Percentiles rank a stretch among this genome's conserved stretches.
Evolutionary conservation across 2,329 filamentous ascomycete genomes (phyloP).

Genomic region (Xylariaceae sp.): DNA sequence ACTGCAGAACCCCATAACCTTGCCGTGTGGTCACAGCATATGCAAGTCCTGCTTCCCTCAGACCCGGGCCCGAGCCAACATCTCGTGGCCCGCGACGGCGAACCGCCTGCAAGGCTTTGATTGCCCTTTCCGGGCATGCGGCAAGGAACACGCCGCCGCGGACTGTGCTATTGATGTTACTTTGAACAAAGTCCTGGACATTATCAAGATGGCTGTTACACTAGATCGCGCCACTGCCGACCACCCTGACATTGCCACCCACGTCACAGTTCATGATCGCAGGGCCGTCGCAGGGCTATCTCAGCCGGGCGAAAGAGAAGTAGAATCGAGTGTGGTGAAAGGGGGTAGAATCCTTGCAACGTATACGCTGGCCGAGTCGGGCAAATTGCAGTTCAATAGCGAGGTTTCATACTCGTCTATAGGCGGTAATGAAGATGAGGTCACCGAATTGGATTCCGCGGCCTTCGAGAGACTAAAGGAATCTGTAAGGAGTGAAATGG

Average conservation of each 20-base stretch:
- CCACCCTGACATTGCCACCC: constrained; percentile 38
- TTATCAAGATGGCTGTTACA: constrained; percentile 54
- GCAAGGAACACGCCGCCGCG: constrained; percentile 67
- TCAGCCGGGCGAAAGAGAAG: constrained; percentile 37
- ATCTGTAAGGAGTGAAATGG: constrained; percentile 65
- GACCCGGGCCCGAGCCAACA: constrained; percentile 61
- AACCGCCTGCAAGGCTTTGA: constrained; percentile 66
- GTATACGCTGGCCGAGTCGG: constrained; percentile 56
- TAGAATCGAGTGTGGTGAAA: constrained; percentile 38
- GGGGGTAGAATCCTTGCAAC: constrained; percentile 64
- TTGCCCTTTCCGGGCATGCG: constrained; percentile 70
- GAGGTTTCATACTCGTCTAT: constrained; percentile 31
- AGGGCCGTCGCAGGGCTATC: constrained; percentile 42
- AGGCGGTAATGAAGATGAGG: constrained; percentile 26
- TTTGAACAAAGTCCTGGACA: constrained; percentile 66
- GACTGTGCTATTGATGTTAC: constrained; percentile 79
- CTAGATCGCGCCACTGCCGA: constrained; percentile 35
- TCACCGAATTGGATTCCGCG: constrained; percentile 41
- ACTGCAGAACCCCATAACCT: constrained; percentile 65
- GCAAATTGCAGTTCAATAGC: constrained; percentile 34
- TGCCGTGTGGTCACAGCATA: constrained; percentile 78
- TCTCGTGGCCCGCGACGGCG: constrained; percentile 72
- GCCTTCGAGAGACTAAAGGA: constrained; percentile 60
- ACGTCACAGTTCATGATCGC: constrained; percentile 37
- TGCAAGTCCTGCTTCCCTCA: constrained; percentile 74